Base-by-base conservation (phyloP, 2,329 filamentous ascomycete species). In the Coniochaeta sp. region DNA sequence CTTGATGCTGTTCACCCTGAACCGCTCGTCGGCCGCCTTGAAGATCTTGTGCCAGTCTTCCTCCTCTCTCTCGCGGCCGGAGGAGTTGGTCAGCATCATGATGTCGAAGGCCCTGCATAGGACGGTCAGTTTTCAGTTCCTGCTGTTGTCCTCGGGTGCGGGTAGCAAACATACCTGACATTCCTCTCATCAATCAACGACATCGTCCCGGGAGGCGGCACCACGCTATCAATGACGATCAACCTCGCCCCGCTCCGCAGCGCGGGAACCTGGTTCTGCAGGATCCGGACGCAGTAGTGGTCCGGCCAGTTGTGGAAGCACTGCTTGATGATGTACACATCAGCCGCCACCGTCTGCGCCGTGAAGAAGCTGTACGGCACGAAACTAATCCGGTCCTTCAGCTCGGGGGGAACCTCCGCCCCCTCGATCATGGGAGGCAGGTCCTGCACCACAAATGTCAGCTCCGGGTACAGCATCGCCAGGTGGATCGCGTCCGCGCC, bases 291-390 rank as follows among this genome's bases (percentile, higher is more conserved):
- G 14, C 53, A 53, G 33, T 59, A 56, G 49, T 58, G 56, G 51
- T 58, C 56, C 6, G 55, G 47, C 53, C 55, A 59, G 49, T 59
- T 56, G 47, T 60, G 57, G 35, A 60, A 38, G 45, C 56, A 49
- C 33, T 40, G 50, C 31, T 54, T 55, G 46, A 60, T 24, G 22
- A 59, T 40, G n/a, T 57, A 59, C 2, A 62, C 62, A 13, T 56
- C 55, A 5, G 55, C 53, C 30, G 30, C n/a, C 30, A 32, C 30
- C 9, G 30, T 9, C 30, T 32, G 30, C 9, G 30, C 9, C 9
- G 30, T 32, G 30, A 32, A 32, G 30, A 32, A 32, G 30, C 30
- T 32, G 30, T 32, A 32, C 30, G 30, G 30, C 30, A 32, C n/a
- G 30, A 32, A 32, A 32, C 9, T 32, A 9, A 32, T n/a, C 30